Percentiles rank a stretch among this genome's conserved stretches.
Conservation (phyloP, 495 filamentous ascomycete species). For the Aspergillus carlsbadensis region DNA sequence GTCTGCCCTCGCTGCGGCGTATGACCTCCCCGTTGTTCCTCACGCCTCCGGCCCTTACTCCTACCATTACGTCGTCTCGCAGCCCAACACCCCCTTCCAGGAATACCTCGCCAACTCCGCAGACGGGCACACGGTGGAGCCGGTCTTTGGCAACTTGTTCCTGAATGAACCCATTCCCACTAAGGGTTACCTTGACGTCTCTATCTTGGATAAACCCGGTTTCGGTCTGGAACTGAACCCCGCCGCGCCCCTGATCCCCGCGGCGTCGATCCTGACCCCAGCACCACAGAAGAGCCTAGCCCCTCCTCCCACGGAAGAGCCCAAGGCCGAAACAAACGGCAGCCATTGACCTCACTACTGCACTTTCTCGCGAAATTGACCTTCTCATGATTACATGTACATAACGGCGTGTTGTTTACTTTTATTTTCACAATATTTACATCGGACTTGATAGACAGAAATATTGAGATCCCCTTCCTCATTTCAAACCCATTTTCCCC, state of each 20-base stretch:
- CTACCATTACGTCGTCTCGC: slow-evolving; percentile 91
- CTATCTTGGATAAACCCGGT: slow-evolving; percentile 81
- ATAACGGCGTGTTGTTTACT: slow-evolving; percentile 2
- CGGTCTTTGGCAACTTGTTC: slow-evolving; percentile 90
- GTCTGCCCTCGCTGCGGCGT: slow-evolving; percentile 82
- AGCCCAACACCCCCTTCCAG: slow-evolving; percentile 88
- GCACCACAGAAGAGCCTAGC: slow-evolving; percentile 62
- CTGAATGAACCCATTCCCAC: slow-evolving; percentile 85
- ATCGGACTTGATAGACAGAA: slow-evolving; percentile 5
- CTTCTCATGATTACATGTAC: slow-evolving; percentile 1
- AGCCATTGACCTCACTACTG: not conserved
- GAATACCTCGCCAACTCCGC: slow-evolving; percentile 92
- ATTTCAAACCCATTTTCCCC: not conserved
- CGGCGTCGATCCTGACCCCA: slow-evolving; percentile 66
- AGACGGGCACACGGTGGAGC: slow-evolving; percentile 82
- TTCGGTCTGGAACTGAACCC: slow-evolving; percentile 89
- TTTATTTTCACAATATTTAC: not conserved
- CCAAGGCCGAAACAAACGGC: slow-evolving; percentile 26
- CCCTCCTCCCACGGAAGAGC: slow-evolving; percentile 36
- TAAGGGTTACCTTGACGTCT: slow-evolving; percentile 74
- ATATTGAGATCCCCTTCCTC: not conserved
- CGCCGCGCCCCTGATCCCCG: slow-evolving; percentile 71
- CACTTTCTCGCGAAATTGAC: not conserved
- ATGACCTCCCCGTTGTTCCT: slow-evolving; percentile 92
- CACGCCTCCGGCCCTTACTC: slow-evolving; percentile 91